Evolutionary conservation across 2,329 filamentous ascomycete species (phyloP).

Genomic region (Diaporthe amygdali): DNA sequence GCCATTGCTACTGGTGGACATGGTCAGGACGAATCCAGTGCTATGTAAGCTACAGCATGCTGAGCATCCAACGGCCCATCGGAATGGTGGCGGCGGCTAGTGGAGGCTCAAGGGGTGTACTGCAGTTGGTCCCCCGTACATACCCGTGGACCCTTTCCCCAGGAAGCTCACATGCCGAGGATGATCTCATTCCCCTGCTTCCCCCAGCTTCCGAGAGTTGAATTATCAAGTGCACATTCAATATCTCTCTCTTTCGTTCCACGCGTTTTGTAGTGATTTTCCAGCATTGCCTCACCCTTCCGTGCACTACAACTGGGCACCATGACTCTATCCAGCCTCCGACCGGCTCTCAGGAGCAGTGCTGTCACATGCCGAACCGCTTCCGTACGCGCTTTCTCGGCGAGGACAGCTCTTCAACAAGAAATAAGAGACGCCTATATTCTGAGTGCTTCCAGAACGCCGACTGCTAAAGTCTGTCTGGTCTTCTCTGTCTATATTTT

Average conservation of each 20-base stretch:
- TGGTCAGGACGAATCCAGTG: not conserved
- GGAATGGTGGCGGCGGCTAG: constrained; percentile 21
- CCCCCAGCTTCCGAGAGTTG: not conserved
- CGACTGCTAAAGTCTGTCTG: constrained; percentile 76
- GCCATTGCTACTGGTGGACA: not conserved
- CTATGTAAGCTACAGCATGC: not conserved
- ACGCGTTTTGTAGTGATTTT: not conserved
- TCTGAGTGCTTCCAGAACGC: constrained; percentile 85
- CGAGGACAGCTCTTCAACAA: constrained; percentile 50
- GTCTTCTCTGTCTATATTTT: not conserved
- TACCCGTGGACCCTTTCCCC: not conserved
- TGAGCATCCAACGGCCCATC: not conserved
- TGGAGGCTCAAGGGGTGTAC: constrained; percentile 10
- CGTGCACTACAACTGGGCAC: not conserved
- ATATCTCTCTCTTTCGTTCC: not conserved
- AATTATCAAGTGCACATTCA: not conserved
- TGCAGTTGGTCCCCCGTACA: not conserved
- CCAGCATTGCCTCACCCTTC: not conserved
- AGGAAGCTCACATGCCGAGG: constrained; percentile 22
- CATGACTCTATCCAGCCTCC: constrained; percentile 34
- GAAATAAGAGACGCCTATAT: constrained; percentile 94
- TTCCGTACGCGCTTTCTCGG: constrained; percentile 51
- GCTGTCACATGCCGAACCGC: constrained; percentile 25
- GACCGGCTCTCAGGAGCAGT: constrained; percentile 10
- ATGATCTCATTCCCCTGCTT: constrained; percentile 17